Percentiles rank a stretch among this genome's conserved stretches.
These are phyloP conservation scores for Rhododendron simsii DNA, from an alignment of 148 eudicot genomes.

Conservation along the genomic window DNA sequence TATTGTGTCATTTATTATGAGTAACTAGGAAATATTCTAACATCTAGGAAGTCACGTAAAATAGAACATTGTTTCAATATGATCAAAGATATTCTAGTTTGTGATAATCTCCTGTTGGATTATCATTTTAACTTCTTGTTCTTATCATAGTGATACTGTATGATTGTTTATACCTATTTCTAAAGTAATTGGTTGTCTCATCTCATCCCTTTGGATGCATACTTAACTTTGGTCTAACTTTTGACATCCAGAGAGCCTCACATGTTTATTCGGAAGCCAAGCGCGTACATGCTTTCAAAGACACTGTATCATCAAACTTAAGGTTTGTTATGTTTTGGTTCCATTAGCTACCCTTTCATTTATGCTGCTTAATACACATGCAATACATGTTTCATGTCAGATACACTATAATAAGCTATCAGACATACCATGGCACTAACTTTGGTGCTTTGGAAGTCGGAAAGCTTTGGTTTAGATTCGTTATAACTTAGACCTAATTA, in stretches of 20 bases:
- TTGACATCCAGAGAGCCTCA: constrained; percentile 70
- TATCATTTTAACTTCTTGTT: background rate
- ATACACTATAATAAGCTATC: background rate
- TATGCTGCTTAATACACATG: background rate
- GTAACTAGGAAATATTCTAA: background rate
- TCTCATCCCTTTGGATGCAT: background rate
- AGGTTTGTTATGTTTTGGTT: constrained; percentile 38
- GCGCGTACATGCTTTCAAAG: constrained; percentile 92
- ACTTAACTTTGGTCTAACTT: background rate
- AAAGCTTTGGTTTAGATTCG: background rate
- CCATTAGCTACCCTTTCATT: background rate
- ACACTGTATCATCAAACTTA: constrained; percentile 67
- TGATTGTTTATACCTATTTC: background rate
- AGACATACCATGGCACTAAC: background rate
- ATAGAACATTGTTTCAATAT: background rate
- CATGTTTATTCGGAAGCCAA: constrained; percentile 98
- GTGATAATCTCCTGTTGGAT: background rate
- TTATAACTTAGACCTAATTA: background rate
- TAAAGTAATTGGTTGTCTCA: background rate
- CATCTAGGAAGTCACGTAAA: too few species aligned
- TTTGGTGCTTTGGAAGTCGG: constrained; percentile 4
- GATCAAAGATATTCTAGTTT: background rate
- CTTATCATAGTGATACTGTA: background rate
- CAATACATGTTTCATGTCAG: background rate
- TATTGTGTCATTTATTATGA: background rate